Conservation (phyloP, 306 rosid species). For the Cucurbita argyrosperma region DNA sequence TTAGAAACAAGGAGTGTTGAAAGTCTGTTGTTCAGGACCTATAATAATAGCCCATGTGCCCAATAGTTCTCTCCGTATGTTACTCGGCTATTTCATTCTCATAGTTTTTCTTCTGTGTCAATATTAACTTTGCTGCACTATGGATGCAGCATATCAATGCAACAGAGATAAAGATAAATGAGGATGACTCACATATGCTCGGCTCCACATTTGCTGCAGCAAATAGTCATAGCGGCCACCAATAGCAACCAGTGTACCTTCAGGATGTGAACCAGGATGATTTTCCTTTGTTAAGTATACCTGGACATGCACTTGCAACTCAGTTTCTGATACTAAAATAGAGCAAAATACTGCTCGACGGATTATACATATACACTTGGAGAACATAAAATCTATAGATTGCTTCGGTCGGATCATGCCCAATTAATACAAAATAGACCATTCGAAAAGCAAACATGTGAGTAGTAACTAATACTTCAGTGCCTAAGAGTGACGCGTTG, state of each 20-base stretch:
- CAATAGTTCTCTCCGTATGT: background rate
- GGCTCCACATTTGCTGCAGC: slow-evolving; percentile 62
- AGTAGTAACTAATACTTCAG: background rate
- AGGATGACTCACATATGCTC: slow-evolving; percentile 40
- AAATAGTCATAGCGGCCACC: slow-evolving; percentile 86
- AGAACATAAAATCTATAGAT: background rate
- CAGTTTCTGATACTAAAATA: slow-evolving; percentile 8
- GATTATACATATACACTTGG: background rate
- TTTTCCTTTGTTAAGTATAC: slow-evolving; percentile 73
- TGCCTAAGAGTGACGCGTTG: background rate
- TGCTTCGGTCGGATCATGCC: background rate
- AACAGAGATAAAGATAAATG: slow-evolving; percentile 7
- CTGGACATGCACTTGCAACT: slow-evolving; percentile 31
- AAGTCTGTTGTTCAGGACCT: background rate
- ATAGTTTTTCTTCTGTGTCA: background rate
- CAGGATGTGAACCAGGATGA: slow-evolving; percentile 49
- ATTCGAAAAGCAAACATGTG: background rate
- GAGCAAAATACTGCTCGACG: background rate
- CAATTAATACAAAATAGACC: background rate
- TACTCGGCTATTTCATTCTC: background rate
- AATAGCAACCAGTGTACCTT: slow-evolving; percentile 70
- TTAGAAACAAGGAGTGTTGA: background rate
- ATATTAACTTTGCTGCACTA: slow-evolving; percentile 1
- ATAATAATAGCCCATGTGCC: background rate
- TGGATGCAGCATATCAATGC: background rate